Evolutionary conservation across 768 basidiomycete genomes (phyloP), one percentile per base, ranked within the genome.

Genomic region (Serendipita vermifera): DNA sequence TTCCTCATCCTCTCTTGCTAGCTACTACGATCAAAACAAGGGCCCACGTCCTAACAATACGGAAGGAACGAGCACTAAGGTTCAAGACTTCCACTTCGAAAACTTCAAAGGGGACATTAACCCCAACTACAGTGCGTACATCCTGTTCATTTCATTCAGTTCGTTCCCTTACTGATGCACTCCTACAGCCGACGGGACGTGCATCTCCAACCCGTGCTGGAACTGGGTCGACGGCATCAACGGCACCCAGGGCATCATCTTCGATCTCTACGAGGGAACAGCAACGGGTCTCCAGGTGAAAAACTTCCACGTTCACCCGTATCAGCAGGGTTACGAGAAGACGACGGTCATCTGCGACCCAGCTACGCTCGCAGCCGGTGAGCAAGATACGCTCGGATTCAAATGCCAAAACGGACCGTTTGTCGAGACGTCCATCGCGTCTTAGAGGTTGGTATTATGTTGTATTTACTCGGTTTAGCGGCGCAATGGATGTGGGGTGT

Each of bases 21-120:
- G 80, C 66, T 83, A 82, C 60, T 80, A 77, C 77, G 78, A 82
- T 59, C 80, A 81, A 65, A 71, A 67, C 13, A 77, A 77, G 62
- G 54, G 69, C 64, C 68, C 76, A 1, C 62, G 62, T 15, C 77
- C 78, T 5, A 77, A 74, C 60, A 53, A 68, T 2, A 72, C 73
- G 2, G 69, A 63, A 55, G 62, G 63, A 5, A 80, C 76, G 64
- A 78, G 77, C 61, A 82, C 80, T 0, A 75, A 75, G 61, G 70
- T 82, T 36, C 65, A 76, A 59, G 75, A 79, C 61, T 77, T 83
- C 63, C 35, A 68, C n/a, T 82, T 82, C 62, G 66, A 81, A 53
- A 72, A 73, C 61, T 80, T 83, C 60, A 66, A 62, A 3, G 80
- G 81, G 0, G 68, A 70, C 3, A 70, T 81, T 36, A 68, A 75